Conservation (phyloP, 768 basidiomycete genomes). For the Hygrophorus russula region DNA sequence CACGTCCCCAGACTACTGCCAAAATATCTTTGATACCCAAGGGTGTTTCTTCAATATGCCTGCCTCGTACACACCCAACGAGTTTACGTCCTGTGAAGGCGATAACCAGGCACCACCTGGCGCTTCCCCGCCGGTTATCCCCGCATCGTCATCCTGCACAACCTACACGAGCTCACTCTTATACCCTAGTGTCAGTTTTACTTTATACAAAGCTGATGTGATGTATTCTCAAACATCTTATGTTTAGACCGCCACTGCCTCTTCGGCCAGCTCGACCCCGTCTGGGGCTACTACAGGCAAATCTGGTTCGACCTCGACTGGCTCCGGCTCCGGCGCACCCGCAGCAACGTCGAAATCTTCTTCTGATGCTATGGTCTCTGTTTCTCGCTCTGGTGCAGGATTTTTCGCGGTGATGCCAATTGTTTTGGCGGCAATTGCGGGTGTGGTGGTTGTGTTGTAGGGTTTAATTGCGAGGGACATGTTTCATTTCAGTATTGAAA, state of each 20-base stretch:
- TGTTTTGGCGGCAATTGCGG: neutral
- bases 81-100: conserved; percentile 55
- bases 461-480: neutral
- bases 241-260: neutral
- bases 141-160: conserved; percentile 6
- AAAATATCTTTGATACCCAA: conserved; percentile 67
- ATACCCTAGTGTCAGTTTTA: neutral
- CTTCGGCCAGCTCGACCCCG: neutral
- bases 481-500: neutral
- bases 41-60: conserved; percentile 70
- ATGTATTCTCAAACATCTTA: neutral
- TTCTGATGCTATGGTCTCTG: neutral
- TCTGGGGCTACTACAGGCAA: too few relatives aligned
- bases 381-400: neutral
- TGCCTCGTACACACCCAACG: conserved; percentile 41
- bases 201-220: neutral
- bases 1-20: conserved; percentile 44
- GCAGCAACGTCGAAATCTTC: neutral
- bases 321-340: neutral
- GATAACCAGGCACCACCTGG: conserved; percentile 58
- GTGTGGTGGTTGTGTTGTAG: neutral
- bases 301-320: neutral
- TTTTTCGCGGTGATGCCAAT: neutral
- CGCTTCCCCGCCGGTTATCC: conserved; percentile 1
- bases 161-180: conserved; percentile 5